phyloP scores from a whole-genome alignment of 192 early-diverging fungal species.

The Jimgerdemannia flammicorona region DNA sequence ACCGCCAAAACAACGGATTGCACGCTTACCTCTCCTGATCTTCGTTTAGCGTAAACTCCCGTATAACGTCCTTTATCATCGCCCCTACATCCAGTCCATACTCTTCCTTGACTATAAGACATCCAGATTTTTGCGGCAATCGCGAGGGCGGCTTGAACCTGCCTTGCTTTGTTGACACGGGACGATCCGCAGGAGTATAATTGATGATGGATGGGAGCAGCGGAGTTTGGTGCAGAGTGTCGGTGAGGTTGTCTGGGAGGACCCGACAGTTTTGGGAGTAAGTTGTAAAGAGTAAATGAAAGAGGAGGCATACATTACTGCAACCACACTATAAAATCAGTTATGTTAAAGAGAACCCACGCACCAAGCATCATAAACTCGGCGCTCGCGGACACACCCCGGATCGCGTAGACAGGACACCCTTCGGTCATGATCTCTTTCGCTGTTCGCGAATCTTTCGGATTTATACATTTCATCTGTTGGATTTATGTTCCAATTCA shows the following conservation, averaged over 20 bases:
- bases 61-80: slow-evolving; percentile 30
- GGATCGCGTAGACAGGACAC: slow-evolving; percentile 25
- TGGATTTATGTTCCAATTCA: neutral
- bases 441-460: slow-evolving; percentile 32
- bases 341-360: neutral
- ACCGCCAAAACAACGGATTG: neutral
- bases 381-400: slow-evolving; percentile 37
- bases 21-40: slow-evolving; percentile 37
- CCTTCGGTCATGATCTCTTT: slow-evolving; percentile 11
- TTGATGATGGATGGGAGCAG: slow-evolving; percentile 34
- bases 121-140: slow-evolving; percentile 23
- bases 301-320: too few relatives aligned
- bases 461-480: slow-evolving; percentile 37
- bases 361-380: slow-evolving; percentile 55
- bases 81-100: slow-evolving; percentile 41
- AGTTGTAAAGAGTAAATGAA: neutral
- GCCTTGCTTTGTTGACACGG: slow-evolving; percentile 18
- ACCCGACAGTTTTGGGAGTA: neutral
- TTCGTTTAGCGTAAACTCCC: slow-evolving; percentile 35
- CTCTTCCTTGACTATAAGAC: slow-evolving; percentile 27
- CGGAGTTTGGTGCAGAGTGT: slow-evolving; percentile 28
- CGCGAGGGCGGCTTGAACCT: slow-evolving; percentile 20
- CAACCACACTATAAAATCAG: too few relatives aligned
- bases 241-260: slow-evolving; percentile 31
- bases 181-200: slow-evolving; percentile 26